These are phyloP conservation scores for Rhodotorula sp. DNA, from an alignment of 1,284 basidiomycete species.

Conservation along the genomic window DNA sequence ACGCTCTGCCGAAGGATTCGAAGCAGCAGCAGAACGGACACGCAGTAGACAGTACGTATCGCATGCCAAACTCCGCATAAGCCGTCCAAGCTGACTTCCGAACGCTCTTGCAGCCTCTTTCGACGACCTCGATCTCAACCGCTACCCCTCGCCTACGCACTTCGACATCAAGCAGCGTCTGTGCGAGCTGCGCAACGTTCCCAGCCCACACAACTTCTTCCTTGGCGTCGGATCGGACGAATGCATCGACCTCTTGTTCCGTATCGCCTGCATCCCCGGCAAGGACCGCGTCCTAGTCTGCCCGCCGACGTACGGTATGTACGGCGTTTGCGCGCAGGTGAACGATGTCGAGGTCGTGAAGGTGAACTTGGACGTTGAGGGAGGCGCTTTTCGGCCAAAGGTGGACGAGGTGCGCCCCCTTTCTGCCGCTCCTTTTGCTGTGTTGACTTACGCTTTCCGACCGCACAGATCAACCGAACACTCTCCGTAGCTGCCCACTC, in stretches of 20 bases:
- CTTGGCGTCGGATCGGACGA: slow-evolving; percentile 97
- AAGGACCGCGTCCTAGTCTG: slow-evolving; percentile 57
- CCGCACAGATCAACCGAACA: slow-evolving; percentile 64
- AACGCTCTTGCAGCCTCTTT: slow-evolving; percentile 28
- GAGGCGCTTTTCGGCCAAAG: slow-evolving; percentile 72
- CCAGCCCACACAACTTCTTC: slow-evolving; percentile 66
- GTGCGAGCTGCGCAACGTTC: slow-evolving; percentile 66
- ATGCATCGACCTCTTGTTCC: slow-evolving; percentile 90
- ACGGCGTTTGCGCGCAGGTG: slow-evolving; percentile 87
- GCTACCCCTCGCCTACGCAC: slow-evolving; percentile 84
- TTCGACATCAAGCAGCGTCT: slow-evolving; percentile 74
- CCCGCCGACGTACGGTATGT: slow-evolving; percentile 99
- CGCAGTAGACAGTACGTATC: slow-evolving; percentile 18
- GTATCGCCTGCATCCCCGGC: slow-evolving; percentile 79
- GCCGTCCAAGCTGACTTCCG: too few relatives aligned
- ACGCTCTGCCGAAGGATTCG: slow-evolving; percentile 60
- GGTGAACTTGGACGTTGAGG: slow-evolving; percentile 70
- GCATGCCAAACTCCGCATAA: neutral
- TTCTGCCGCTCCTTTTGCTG: neutral
- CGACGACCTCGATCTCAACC: slow-evolving; percentile 60
- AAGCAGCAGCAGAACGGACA: slow-evolving; percentile 6
- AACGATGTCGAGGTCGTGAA: slow-evolving; percentile 87
- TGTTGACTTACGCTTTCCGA: slow-evolving; percentile 24
- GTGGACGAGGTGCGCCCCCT: slow-evolving; percentile 62
- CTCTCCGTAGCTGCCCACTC: slow-evolving; percentile 58